A percentile compares a stretch with the other conserved stretches of the same genome.
phyloP scores from a whole-genome alignment of 345 rosid species.

The Physaria fendleri region DNA sequence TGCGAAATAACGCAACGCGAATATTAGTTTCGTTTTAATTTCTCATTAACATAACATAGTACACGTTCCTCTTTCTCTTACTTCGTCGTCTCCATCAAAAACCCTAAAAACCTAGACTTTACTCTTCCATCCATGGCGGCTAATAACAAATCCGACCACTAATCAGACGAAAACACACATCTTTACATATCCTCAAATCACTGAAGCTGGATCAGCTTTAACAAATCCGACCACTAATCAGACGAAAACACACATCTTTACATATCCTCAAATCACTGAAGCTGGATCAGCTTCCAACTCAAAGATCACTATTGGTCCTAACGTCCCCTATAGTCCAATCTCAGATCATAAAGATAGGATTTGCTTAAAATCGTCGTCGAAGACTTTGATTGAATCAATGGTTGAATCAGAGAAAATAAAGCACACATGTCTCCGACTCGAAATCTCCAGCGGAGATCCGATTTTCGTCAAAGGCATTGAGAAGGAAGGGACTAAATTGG shows the following conservation, averaged over 20 bases:
- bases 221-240: constrained; percentile 38
- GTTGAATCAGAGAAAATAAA: constrained; percentile 32
- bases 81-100: constrained; percentile 17
- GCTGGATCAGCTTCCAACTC: no score
- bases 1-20: no score
- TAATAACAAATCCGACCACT: constrained; percentile 35
- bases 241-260: constrained; percentile 54
- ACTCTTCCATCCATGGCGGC: constrained; percentile 35
- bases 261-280: no score
- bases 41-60: no score
- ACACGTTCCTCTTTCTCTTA: constrained; percentile 3
- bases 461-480: constrained; percentile 71
- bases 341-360: no score
- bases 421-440: constrained; percentile 71
- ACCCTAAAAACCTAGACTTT: neutral
- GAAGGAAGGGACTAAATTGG: no score
- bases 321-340: no score
- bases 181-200: no score
- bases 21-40: no score
- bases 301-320: no score
- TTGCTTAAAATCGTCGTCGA: neutral
- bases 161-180: constrained; percentile 40
- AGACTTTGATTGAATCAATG: constrained; percentile 26
- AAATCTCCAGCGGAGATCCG: constrained; percentile 35
- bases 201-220: no score